phyloP scores from a whole-genome alignment of 106 monocot genomes.

The Dioscorea zingiberensis region DNA sequence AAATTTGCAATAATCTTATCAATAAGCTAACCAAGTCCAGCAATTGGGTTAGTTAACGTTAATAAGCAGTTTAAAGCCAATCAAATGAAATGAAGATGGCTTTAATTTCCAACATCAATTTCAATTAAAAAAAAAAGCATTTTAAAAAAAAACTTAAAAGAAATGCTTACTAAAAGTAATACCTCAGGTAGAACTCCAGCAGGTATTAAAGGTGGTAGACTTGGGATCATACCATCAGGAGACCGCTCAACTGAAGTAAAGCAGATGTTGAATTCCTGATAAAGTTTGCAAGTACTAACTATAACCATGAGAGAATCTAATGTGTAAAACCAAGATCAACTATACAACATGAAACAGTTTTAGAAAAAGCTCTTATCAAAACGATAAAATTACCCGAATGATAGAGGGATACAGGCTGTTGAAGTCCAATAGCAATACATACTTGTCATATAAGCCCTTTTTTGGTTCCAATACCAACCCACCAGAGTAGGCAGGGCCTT shows the following conservation, averaged over 20 bases:
- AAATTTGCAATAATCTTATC: too few species aligned
- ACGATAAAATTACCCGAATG: constrained; percentile 59
- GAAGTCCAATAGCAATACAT: constrained; percentile 87
- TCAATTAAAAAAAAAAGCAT: too few species aligned
- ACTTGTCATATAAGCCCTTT: constrained; percentile 91
- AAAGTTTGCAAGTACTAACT: constrained; percentile 1
- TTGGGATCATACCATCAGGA: constrained; percentile 39
- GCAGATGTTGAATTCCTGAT: constrained; percentile 97
- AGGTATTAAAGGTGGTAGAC: constrained; percentile 67
- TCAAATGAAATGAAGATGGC: neutral
- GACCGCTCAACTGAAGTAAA: constrained; percentile 89
- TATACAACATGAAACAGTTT: too few species aligned
- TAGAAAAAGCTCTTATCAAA: too few species aligned
- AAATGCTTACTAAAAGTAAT: constrained; percentile 2
- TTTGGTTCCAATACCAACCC: constrained; percentile 97
- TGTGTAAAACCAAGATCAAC: too few species aligned
- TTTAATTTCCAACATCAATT: too few species aligned
- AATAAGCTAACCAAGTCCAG: too few species aligned
- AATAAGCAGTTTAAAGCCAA: too few species aligned
- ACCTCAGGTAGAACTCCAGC: constrained; percentile 91
- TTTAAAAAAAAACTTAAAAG: neutral
- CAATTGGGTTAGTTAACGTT: too few species aligned
- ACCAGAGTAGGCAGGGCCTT: constrained; percentile 87
- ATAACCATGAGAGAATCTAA: too few species aligned
- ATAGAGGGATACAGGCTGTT: constrained; percentile 99